These are phyloP conservation scores for Coprinopsis strossmayeri DNA, from an alignment of 768 basidiomycete species.

Conservation along the genomic window DNA sequence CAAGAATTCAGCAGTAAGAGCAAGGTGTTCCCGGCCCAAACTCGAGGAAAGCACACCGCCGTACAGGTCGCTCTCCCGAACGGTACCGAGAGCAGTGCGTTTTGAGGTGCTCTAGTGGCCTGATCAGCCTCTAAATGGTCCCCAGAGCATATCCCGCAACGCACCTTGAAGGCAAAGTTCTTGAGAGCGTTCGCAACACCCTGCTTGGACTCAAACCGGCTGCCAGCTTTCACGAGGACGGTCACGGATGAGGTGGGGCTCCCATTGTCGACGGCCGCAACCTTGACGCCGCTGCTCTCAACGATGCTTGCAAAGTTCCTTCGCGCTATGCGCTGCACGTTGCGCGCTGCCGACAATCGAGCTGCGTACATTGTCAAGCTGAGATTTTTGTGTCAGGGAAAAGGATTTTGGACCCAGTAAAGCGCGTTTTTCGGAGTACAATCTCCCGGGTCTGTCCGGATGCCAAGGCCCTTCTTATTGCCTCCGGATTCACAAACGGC, in stretches of 20 bases:
- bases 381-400: neutral
- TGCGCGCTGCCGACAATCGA: constrained; percentile 29
- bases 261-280: constrained; percentile 77
- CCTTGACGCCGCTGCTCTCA: constrained; percentile 70
- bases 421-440: constrained; percentile 8
- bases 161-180: constrained; percentile 98
- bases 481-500: no score
- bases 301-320: constrained; percentile 76
- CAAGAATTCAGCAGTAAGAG: constrained; percentile 92
- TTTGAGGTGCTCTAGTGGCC: constrained; percentile 67
- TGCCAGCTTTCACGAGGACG: constrained; percentile 88
- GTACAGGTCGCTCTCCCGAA: constrained; percentile 89
- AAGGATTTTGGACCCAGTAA: neutral
- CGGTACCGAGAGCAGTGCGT: constrained; percentile 83
- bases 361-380: constrained; percentile 6
- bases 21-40: constrained; percentile 84
- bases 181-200: constrained; percentile 93
- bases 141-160: constrained; percentile 16
- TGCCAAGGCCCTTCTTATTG: no score
- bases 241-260: constrained; percentile 84
- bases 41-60: constrained; percentile 86
- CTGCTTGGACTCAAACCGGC: constrained; percentile 79
- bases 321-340: constrained; percentile 53
- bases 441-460: constrained; percentile 10
- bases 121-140: neutral